Evolutionary conservation across 495 filamentous ascomycete species (phyloP), one percentile per base, ranked within the genome.

Genomic region (Halenospora varia): DNA sequence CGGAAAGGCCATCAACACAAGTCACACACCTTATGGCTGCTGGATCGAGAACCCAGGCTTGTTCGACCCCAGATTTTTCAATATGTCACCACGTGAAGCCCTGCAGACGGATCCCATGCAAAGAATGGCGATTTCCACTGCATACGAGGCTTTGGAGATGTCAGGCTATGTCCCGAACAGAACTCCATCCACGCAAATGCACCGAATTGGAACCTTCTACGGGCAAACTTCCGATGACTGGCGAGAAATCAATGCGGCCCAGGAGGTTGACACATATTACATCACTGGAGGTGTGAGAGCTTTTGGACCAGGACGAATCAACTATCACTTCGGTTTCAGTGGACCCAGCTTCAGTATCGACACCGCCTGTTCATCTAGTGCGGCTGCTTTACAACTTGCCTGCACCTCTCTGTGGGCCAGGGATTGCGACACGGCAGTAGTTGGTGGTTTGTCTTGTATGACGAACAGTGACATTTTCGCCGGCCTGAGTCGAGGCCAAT

Each of bases 171-270:
- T 95, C 25, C 88, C 90, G 0, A 90, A 96, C 68, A 78, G 88
- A 54, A 95, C 92, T 0, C 89, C 88, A 0, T 91, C 90, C 0
- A 94, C 90, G 0, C 84, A 87, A 61, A 76, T 90, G 17, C 86
- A 94, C 67, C 82, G 92, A 3, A 88, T 96, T 51, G 92, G 92
- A 23, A 91, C 89, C 17, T 97, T 96, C 70, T 95, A 95, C 67
- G 92, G 92, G 44, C 89, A 92, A 74, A 94, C 92, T 1, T 92
- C 88, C 60, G 90, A 96, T 55, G 92, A 97, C 61, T 96, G 90
- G 78, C 83, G 88, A 71, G 92, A 96, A 62, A 88, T 95, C 61
- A 95, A 95, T 69, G 89, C 88, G 48, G 87, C 88, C 15, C 85
- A 97, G 64, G 89, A 96, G 57, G 85, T 96, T 55, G 92, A 96